phyloP scores from a whole-genome alignment of 345 rosid genomes.

The Litchi chinensis region DNA sequence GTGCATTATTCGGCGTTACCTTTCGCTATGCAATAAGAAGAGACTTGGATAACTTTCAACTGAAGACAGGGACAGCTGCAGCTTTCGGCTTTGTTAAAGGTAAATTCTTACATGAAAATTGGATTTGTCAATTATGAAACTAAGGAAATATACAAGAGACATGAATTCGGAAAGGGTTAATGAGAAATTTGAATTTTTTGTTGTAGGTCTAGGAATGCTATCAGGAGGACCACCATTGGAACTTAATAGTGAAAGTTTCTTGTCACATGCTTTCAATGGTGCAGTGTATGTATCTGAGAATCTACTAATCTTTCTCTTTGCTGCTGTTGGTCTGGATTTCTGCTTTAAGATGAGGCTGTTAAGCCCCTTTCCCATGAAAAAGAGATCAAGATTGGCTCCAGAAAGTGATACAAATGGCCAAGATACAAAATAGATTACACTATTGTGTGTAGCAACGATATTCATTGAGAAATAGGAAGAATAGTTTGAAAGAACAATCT shows the following conservation, averaged over 20 bases:
- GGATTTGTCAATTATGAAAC: background rate
- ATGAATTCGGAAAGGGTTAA: background rate
- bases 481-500: background rate
- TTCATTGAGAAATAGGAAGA: background rate
- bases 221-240: conserved; percentile 70
- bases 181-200: conserved; percentile 4
- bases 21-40: conserved; percentile 76
- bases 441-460: background rate
- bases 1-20: conserved; percentile 86
- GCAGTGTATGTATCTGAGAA: conserved; percentile 48
- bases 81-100: conserved; percentile 89
- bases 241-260: conserved; percentile 44
- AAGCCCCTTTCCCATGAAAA: conserved; percentile 53
- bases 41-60: conserved; percentile 72
- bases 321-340: conserved; percentile 59
- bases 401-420: conserved; percentile 9
- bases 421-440: background rate
- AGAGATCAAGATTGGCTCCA: conserved; percentile 16
- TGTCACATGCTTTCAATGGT: conserved; percentile 47
- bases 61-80: conserved; percentile 72
- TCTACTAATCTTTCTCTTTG: conserved; percentile 51
- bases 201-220: conserved; percentile 68
- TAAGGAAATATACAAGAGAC: background rate
- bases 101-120: conserved; percentile 14
- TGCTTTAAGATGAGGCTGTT: conserved; percentile 54